These are phyloP conservation scores for Tagetes erecta DNA, from an alignment of 129 eudicot genomes.

Conservation along the genomic window DNA sequence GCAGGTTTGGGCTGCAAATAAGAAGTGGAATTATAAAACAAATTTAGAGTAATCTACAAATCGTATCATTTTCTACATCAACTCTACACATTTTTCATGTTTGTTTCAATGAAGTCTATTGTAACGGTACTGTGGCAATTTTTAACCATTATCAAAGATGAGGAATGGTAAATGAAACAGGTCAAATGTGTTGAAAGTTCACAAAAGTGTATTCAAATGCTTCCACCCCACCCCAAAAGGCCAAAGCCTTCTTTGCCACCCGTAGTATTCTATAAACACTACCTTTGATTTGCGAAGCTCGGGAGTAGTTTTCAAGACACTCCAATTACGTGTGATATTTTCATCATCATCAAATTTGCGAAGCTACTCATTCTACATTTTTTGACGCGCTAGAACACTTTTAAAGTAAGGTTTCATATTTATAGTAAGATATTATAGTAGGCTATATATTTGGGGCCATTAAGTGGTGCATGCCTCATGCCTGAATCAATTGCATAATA, in stretches of 20 bases:
- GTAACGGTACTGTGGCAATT: constrained; percentile 4
- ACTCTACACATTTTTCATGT: not conserved
- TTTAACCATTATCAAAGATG: not conserved
- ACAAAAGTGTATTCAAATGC: not conserved
- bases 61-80: not conserved
- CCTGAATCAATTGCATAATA: too few species aligned
- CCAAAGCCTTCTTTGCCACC: not conserved
- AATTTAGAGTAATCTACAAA: not conserved
- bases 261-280: constrained; percentile 7
- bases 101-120: not conserved
- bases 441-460: too few species aligned
- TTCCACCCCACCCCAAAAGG: not conserved
- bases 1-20: constrained; percentile 70
- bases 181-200: not conserved
- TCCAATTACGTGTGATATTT: constrained; percentile 85
- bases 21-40: not conserved
- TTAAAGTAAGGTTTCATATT: too few species aligned
- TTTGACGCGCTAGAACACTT: too few species aligned
- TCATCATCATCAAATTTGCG: constrained; percentile 66
- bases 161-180: constrained; percentile 1
- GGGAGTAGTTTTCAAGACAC: constrained; percentile 79
- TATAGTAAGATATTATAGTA: too few species aligned
- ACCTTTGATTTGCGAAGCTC: constrained; percentile 90
- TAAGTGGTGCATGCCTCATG: too few species aligned
- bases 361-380: too few species aligned